Evolutionary conservation across 2,329 filamentous ascomycete genomes (phyloP).

Genomic region (Calonectria henricotiae): DNA sequence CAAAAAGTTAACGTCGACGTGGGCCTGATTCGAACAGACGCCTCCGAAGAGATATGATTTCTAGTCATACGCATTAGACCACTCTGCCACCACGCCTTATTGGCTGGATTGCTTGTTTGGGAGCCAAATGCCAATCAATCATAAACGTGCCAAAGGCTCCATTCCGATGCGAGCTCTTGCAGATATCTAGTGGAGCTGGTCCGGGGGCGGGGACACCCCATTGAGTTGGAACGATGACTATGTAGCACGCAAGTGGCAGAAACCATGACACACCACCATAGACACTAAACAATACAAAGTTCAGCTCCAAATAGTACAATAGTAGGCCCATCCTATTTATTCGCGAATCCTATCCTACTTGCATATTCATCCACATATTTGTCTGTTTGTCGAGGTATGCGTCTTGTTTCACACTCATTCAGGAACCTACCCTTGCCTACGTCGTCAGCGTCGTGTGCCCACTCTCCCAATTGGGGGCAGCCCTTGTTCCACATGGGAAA

Average conservation of each 20-base stretch:
- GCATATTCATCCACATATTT: no score
- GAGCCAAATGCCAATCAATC: neutral
- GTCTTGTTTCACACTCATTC: neutral
- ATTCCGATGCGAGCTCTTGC: neutral
- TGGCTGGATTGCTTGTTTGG: neutral
- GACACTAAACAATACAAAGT: no score
- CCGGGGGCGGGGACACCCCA: neutral
- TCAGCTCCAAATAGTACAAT: no score
- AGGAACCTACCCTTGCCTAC: neutral
- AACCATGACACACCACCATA: no score
- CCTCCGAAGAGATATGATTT: conserved; percentile 57
- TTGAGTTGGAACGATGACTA: neutral
- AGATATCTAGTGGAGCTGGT: neutral
- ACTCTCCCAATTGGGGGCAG: neutral
- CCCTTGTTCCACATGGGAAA: conserved; percentile 4
- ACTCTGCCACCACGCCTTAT: conserved; percentile 54
- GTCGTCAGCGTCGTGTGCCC: conserved; percentile 14
- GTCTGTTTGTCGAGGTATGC: neutral
- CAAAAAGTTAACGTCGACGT: conserved; percentile 48
- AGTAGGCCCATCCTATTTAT: no score
- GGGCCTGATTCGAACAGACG: conserved; percentile 58
- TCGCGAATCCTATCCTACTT: no score
- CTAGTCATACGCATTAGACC: conserved; percentile 57
- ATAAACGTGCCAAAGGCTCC: neutral
- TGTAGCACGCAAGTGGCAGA: no score